A percentile compares a stretch with the other conserved stretches of the same genome.
Conservation (phyloP, 371 early-diverging fungal genomes). For the Mucor circinelloides region DNA sequence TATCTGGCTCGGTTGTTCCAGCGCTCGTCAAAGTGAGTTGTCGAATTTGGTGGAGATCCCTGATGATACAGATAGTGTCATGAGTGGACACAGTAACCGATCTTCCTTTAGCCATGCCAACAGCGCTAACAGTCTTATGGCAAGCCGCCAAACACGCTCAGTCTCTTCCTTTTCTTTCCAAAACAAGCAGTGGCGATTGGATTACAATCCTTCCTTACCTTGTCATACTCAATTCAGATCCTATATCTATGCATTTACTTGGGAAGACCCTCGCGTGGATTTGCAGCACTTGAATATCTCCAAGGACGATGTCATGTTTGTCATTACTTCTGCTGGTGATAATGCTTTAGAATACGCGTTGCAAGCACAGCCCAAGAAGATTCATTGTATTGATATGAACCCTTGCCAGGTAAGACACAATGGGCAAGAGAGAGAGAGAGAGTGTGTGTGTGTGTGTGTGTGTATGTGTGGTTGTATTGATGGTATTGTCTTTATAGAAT, state of each 20-base stretch:
- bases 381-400: conserved; percentile 88
- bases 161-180: conserved; percentile 25
- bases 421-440: background rate
- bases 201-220: conserved; percentile 67
- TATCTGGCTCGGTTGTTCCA: conserved; percentile 73
- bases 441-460: background rate
- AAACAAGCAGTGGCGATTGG: conserved; percentile 61
- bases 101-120: conserved; percentile 25
- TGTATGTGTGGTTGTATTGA: background rate
- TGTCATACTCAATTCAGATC: conserved; percentile 78
- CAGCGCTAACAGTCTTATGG: conserved; percentile 1
- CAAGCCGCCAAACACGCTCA: background rate
- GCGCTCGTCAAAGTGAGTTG: conserved; percentile 39
- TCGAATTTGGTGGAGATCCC: conserved; percentile 23
- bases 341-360: conserved; percentile 84
- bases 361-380: conserved; percentile 65
- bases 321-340: conserved; percentile 88
- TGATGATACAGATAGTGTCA: conserved; percentile 41
- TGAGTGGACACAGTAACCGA: conserved; percentile 36
- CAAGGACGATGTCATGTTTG: conserved; percentile 72
- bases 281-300: conserved; percentile 68
- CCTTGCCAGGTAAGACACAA: conserved; percentile 69
- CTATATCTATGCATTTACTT: conserved; percentile 87
- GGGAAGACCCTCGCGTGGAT: conserved; percentile 87
- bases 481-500: conserved; percentile 44